Evolutionary conservation across 768 basidiomycete species (phyloP).

Genomic region (Serendipita sp.): DNA sequence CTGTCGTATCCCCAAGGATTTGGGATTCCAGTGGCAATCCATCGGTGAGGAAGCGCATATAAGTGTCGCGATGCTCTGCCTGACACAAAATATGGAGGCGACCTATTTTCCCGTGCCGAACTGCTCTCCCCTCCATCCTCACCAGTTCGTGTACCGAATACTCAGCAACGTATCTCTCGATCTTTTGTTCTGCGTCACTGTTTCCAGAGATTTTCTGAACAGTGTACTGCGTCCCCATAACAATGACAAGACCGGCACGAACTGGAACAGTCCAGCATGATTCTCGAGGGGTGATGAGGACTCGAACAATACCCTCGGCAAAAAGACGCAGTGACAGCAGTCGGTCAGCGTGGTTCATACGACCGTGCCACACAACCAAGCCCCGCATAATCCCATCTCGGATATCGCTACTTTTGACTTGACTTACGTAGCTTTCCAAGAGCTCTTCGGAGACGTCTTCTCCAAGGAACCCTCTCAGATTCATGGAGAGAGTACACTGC

Average conservation of each 20-base stretch:
- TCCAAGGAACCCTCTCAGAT: slow-evolving; percentile 52
- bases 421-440: slow-evolving; percentile 41
- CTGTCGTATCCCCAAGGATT: slow-evolving; percentile 29
- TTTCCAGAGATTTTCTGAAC: slow-evolving; percentile 15
- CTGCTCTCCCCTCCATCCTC: slow-evolving; percentile 81
- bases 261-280: slow-evolving; percentile 83
- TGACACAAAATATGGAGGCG: slow-evolving; percentile 83
- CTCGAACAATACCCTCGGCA: slow-evolving; percentile 59
- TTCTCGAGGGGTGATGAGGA: slow-evolving; percentile 69
- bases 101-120: slow-evolving; percentile 40
- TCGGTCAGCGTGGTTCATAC: slow-evolving; percentile 49
- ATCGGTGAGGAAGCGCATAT: slow-evolving; percentile 69
- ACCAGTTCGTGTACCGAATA: slow-evolving; percentile 71
- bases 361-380: slow-evolving; percentile 74
- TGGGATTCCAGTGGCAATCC: slow-evolving; percentile 83
- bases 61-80: slow-evolving; percentile 64
- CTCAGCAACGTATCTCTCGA: slow-evolving; percentile 55
- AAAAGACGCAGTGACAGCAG: slow-evolving; percentile 65
- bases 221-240: slow-evolving; percentile 85
- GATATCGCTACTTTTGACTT: slow-evolving; percentile 46
- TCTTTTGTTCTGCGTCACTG: slow-evolving; percentile 18
- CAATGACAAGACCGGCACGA: slow-evolving; percentile 62
- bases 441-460: slow-evolving; percentile 31
- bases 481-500: slow-evolving; percentile 63
- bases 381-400: slow-evolving; percentile 68